Evolutionary conservation across 169 alveolate species (phyloP), one percentile per base, ranked within the genome.

Genomic region (Fabrea salina): DNA sequence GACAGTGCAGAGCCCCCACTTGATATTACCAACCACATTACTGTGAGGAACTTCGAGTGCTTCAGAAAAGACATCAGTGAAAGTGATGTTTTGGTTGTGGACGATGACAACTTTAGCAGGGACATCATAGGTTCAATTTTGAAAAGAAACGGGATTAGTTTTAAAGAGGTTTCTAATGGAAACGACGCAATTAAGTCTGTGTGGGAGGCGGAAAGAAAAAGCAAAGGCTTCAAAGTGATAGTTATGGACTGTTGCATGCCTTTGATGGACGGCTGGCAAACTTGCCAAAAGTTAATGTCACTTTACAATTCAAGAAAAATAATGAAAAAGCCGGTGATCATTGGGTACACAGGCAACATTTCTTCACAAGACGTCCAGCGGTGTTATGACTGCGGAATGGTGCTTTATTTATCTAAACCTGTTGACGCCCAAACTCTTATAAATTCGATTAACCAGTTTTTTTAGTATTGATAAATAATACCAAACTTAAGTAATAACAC

Each of bases 361-460:
- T 37, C 57, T 37, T 30, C 33, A 22, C 27, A 19, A 19, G 56
- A 37, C 40, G 40, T 64, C 13, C n/a, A 64, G 6, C 4, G n/a
- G n/a, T 64, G 76, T 30, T 22, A 19, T 39, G 76, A 64, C 19
- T 50, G 57, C 16, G 76, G 76, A n/a, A 58, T 58, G 71, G 33
- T 27, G 22, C 19, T 30, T 25, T 22, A 22, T 35, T 27, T 58
- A 6, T 5, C 33, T 27, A 58, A 58, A 35, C 71, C 71, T 1
- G 19, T 47, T 1, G 19, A 47, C 56, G 2, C 56, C 30, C 30
- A 47, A 1, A 0, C 19, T 25, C 16, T 47, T 47, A 1, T 47
- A 47, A 47, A 47, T 25, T 1, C 56, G 19, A 25, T 47, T 47
- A n/a, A 2, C 56, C 19, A 47, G 19, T 47, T 47, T 40, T 22